A percentile compares a stretch with the other conserved stretches of the same genome.
Evolutionary conservation across 2,329 filamentous ascomycete genomes (phyloP).

Genomic region (Phialophora chinensis): DNA sequence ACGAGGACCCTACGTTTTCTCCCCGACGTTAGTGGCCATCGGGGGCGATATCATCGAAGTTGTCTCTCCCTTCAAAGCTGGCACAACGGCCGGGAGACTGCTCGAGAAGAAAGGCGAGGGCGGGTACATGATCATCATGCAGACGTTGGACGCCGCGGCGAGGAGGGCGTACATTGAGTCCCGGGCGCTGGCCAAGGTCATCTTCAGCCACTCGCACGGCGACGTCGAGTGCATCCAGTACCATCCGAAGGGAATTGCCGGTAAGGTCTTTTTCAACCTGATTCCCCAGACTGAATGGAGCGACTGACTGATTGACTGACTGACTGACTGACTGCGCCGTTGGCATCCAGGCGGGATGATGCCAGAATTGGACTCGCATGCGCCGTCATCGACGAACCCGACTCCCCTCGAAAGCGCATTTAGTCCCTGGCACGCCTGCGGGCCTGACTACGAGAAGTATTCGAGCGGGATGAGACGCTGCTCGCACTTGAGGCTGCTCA

Average conservation of each 20-base stretch:
- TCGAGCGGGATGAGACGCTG: constrained; percentile 47
- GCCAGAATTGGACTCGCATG: constrained; percentile 52
- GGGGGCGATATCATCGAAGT: constrained; percentile 54
- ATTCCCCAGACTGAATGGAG: too few species aligned
- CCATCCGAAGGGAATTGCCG: constrained; percentile 52
- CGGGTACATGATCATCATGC: constrained; percentile 59
- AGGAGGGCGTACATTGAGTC: constrained; percentile 48
- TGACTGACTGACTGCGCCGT: background rate
- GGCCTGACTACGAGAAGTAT: constrained; percentile 46
- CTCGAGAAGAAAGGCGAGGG: constrained; percentile 52
- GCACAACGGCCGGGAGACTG: constrained; percentile 51
- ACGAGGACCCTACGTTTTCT: background rate
- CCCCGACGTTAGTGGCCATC: constrained; percentile 45
- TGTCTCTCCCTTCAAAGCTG: constrained; percentile 45
- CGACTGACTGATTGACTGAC: background rate
- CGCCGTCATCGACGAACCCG: constrained; percentile 44
- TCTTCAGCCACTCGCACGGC: constrained; percentile 44
- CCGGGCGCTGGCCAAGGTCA: constrained; percentile 46
- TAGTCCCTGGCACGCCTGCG: constrained; percentile 55
- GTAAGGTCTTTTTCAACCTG: constrained; percentile 13
- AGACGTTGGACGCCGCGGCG: constrained; percentile 49
- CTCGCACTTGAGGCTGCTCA: constrained; percentile 46
- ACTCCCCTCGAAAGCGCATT: constrained; percentile 48
- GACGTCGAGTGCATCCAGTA: constrained; percentile 51
- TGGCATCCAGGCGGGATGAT: constrained; percentile 48